Conservation (phyloP, 2,329 filamentous ascomycete species). For the Fusarium incarnatum region DNA sequence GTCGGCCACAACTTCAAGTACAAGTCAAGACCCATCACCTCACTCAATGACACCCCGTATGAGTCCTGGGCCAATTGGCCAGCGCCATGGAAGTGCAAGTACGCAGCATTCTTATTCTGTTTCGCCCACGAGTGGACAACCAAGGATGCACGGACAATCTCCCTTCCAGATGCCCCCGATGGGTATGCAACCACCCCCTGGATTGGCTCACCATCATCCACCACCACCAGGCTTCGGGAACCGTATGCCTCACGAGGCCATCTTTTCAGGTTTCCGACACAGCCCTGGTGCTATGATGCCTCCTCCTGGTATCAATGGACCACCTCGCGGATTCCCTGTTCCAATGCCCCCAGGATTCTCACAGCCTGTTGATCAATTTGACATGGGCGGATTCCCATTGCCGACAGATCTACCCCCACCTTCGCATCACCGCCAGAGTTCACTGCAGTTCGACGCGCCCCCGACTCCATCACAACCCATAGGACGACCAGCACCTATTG, state of each 20-base stretch:
- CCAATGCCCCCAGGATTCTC: slow-evolving; percentile 54
- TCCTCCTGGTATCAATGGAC: slow-evolving; percentile 64
- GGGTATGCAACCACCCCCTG: slow-evolving; percentile 62
- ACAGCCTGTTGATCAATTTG: slow-evolving; percentile 50
- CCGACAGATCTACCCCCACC: slow-evolving; percentile 50
- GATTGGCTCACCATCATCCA: slow-evolving; percentile 52
- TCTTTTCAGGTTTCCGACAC: slow-evolving; percentile 62
- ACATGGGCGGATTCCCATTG: slow-evolving; percentile 50
- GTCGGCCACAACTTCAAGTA: slow-evolving; percentile 58
- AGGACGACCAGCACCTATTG: slow-evolving; percentile 85
- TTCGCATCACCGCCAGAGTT: slow-evolving; percentile 80
- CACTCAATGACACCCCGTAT: slow-evolving; percentile 73
- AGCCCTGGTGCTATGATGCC: slow-evolving; percentile 60
- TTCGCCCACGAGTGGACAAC: slow-evolving; percentile 65
- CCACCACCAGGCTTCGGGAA: slow-evolving; percentile 66
- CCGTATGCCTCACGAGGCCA: slow-evolving; percentile 65
- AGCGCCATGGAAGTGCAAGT: slow-evolving; percentile 71
- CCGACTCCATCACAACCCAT: slow-evolving; percentile 76
- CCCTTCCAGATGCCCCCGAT: slow-evolving; percentile 67
- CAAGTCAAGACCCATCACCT: slow-evolving; percentile 69
- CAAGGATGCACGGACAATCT: slow-evolving; percentile 53
- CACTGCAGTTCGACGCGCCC: slow-evolving; percentile 72
- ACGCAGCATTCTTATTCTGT: slow-evolving; percentile 56
- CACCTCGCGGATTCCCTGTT: slow-evolving; percentile 58
- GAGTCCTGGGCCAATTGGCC: slow-evolving; percentile 72